Evolutionary conservation across 208 protist genomes (phyloP), one percentile per base, ranked within the genome.

Genomic region (Phytomonas sp.): DNA sequence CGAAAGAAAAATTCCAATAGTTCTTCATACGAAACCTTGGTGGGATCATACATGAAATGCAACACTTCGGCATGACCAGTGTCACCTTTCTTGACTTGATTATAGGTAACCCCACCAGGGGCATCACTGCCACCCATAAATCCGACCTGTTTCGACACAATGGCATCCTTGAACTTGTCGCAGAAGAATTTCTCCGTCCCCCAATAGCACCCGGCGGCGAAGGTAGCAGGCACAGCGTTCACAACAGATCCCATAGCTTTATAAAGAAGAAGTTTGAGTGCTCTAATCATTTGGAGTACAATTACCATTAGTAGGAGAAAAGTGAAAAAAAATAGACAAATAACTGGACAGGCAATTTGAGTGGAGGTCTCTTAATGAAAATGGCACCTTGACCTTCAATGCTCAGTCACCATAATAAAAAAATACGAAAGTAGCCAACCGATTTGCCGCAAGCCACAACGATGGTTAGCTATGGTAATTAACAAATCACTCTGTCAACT

Each of bases 51-150:
- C 29, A 70, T 87, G 66, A 97, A 76, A 68, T 97, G 80, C 0
- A 98, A 83, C 15, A 97, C 97, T 80, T 99, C 97, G 2, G 95
- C 96, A 77, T 98, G 97, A 36, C 94, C 95, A 9, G 96, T 98
- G 46, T 64, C 70, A 66, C 95, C 96, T 29, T 79, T 88, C 79
- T 97, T 98, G 7, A 98, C 97, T 60, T 95, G 74, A 20, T 85
- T 59, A 78, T 98, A 98, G 0, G 88, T 95, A 26, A 87, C 4
- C 0, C 26, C 6, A 9, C n/a, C 28, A 26, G 63, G 26, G 26
- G 11, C 29, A 31, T 31, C 29, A 11, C 59, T 60, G 51, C 7
- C 20, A 13, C 89, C 92, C 80, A 93, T 95, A 73, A 95, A 99
- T 5, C 97, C 94, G 2, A 97, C 91, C 36, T 85, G 43, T 65